Base-by-base conservation (phyloP, 345 rosid species). In the Lumnitzera littorea region DNA sequence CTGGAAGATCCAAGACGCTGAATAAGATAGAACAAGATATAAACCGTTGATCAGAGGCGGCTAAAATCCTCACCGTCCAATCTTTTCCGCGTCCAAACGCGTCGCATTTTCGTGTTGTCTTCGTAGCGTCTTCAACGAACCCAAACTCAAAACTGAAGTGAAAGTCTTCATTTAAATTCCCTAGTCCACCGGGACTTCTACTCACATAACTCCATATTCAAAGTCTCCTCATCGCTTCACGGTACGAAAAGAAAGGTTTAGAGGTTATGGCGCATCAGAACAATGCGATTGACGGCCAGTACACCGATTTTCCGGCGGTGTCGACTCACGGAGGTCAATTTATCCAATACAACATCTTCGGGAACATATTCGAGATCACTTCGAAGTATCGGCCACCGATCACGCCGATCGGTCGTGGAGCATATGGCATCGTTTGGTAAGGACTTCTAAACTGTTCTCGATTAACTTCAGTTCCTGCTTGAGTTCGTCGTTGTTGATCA, bases 361-460 rank as follows among this genome's bases (percentile, higher is more conserved):
- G 95, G 15, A 91, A 86, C 71, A 27, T 66, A 14, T 91, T 95
- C 36, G 96, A 95, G 65, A 77, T 88, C 67, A 84, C 99, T 16
- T 54, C 91, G 60, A 94, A 90, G 78, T 94, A 94, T 72, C 88
- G 81, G 53, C 83, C 95, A 65, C 97, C 99, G 71, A 95, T 95
- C 76, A 71, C 64, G 67, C 97, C 99, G 12, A 86, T 95, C 67
- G 99, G 99, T 12, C 96, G 97, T 11, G 97, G 97, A 50, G 99
- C 99, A 5, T 95, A 91, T 59, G 97, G 97, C 24, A 88, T 95
- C 79, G 97, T 95, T 65, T 95, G 99, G 99, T 95, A 81, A 53
- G 74, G 36, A 54, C 55, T 62, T 31, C 29, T 12, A n/a, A 7
- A 54, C 50, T 41, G 4, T 24, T 8, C 2, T 23, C 17, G 14